phyloP scores from a whole-genome alignment of 345 rosid species.

The Citrus glauca region DNA sequence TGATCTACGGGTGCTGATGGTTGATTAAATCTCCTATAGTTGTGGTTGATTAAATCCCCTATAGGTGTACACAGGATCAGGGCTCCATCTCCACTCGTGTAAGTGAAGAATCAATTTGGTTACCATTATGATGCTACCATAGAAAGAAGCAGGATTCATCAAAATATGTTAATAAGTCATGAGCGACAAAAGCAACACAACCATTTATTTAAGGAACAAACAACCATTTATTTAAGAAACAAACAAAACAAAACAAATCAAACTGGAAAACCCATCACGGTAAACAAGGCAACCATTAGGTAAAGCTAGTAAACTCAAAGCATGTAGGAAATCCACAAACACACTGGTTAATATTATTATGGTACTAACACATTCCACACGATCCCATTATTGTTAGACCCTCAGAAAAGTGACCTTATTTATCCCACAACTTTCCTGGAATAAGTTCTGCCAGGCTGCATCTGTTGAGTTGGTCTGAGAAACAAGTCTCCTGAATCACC shows the following conservation, averaged over 20 bases:
- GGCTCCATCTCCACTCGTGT: too few relatives aligned
- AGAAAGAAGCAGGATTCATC: too few relatives aligned
- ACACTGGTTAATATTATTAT: background rate
- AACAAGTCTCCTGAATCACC: constrained; percentile 42
- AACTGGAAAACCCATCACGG: background rate
- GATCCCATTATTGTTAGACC: background rate
- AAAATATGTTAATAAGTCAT: too few relatives aligned
- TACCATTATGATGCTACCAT: too few relatives aligned
- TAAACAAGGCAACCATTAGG: background rate
- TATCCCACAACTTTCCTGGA: constrained; percentile 53
- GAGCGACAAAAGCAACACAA: too few relatives aligned
- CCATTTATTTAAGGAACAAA: too few relatives aligned
- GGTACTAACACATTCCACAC: background rate
- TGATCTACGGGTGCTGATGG: too few relatives aligned
- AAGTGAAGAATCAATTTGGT: too few relatives aligned
- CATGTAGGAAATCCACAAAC: background rate
- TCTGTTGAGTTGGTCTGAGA: constrained; percentile 47
- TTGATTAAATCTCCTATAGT: too few relatives aligned
- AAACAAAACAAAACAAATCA: background rate
- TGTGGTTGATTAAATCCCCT: too few relatives aligned
- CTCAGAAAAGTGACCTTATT: background rate
- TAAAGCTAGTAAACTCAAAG: background rate
- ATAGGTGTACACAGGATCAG: too few relatives aligned
- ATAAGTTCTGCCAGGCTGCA: constrained; percentile 38
- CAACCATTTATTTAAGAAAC: too few relatives aligned